phyloP scores from a whole-genome alignment of 2,329 filamentous ascomycete genomes.

The Neophaeococcomyces mojaviensis region DNA sequence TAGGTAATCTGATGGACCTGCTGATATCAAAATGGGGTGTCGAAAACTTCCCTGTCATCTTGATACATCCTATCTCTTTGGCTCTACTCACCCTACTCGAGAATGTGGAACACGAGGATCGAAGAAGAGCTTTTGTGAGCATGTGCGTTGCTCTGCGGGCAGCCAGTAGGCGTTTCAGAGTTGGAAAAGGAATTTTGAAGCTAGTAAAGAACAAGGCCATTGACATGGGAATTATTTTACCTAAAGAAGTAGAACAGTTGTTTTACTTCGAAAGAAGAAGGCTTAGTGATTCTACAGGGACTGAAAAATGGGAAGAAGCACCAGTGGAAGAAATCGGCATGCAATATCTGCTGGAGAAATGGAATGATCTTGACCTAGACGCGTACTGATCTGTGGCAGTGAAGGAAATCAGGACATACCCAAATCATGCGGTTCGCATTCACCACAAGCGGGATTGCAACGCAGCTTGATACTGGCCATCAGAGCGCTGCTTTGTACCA shows the following conservation, averaged over 20 bases:
- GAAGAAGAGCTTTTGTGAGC: slow-evolving; percentile 24
- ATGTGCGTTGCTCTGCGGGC: slow-evolving; percentile 24
- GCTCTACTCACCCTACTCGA: slow-evolving; percentile 27
- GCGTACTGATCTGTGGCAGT: no score
- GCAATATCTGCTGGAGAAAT: slow-evolving; percentile 27
- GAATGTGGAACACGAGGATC: slow-evolving; percentile 19
- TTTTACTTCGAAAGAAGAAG: no score
- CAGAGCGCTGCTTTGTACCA: no score
- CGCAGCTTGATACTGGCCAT: no score
- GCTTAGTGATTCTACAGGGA: no score
- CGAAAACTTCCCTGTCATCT: slow-evolving; percentile 28
- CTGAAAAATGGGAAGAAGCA: no score
- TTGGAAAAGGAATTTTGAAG: slow-evolving; percentile 9
- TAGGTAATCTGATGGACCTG: slow-evolving; percentile 23
- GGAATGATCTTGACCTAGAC: slow-evolving; percentile 21
- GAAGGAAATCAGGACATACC: no score
- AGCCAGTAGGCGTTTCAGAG: slow-evolving; percentile 23
- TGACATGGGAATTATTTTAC: no score
- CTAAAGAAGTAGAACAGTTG: no score
- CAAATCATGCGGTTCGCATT: no score
- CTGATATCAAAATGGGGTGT: slow-evolving; percentile 26
- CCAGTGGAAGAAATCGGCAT: slow-evolving; percentile 15
- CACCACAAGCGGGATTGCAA: no score
- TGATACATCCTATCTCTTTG: slow-evolving; percentile 26
- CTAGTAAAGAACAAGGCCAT: no score